These are phyloP conservation scores for Cyberlindnera maritima DNA, from an alignment of 805 yeast genomes.

Conservation along the genomic window DNA sequence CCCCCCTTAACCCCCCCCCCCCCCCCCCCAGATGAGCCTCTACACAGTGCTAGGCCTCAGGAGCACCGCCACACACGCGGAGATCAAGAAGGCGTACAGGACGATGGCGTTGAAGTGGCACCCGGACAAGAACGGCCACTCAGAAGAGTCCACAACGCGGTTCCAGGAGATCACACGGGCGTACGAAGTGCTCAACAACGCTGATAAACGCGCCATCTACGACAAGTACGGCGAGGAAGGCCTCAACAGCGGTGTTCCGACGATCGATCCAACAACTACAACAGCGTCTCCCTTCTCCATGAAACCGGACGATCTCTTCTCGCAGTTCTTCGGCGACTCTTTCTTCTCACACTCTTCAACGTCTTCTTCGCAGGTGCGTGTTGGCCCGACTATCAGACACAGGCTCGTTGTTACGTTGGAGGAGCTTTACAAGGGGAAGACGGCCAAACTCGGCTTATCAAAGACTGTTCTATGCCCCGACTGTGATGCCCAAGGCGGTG, in stretches of 20 bases:
- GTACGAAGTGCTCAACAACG: slow-evolving; percentile 77
- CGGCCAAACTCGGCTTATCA: slow-evolving; percentile 50
- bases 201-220: slow-evolving; percentile 79
- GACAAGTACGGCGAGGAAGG: slow-evolving; percentile 93
- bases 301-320: slow-evolving; percentile 30
- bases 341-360: slow-evolving; percentile 16
- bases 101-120: slow-evolving; percentile 67
- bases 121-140: slow-evolving; percentile 73
- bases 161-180: slow-evolving; percentile 88
- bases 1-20: too few relatives aligned
- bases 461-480: slow-evolving; percentile 45
- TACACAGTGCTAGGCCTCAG: slow-evolving; percentile 61
- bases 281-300: slow-evolving; percentile 11
- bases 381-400: slow-evolving; percentile 58
- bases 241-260: slow-evolving; percentile 59
- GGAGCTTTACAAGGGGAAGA: slow-evolving; percentile 59
- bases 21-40: too few relatives aligned
- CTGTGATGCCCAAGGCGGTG: slow-evolving; percentile 56
- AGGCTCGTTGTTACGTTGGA: slow-evolving; percentile 47
- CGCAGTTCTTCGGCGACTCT: slow-evolving; percentile 32
- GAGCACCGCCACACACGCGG: slow-evolving; percentile 42
- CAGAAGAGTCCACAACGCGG: slow-evolving; percentile 89
- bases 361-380: slow-evolving; percentile 17
- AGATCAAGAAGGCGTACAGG: slow-evolving; percentile 56
- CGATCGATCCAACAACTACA: neutral